A percentile compares a stretch with the other conserved stretches of the same genome.
These are phyloP conservation scores for Lentinula guzmanii DNA, from an alignment of 768 basidiomycete genomes.

Conservation along the genomic window DNA sequence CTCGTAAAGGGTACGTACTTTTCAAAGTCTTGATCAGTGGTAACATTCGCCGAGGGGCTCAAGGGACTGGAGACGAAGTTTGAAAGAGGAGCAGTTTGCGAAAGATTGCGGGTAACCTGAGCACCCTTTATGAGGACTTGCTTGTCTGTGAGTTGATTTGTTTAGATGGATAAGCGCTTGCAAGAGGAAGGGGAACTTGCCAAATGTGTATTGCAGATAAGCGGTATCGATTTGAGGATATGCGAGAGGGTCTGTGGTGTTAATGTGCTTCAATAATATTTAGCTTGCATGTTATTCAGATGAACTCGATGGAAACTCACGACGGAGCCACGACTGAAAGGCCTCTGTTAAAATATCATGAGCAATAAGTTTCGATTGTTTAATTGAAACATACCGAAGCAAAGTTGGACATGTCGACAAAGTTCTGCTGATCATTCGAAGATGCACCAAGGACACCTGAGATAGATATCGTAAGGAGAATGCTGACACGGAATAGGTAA, in stretches of 20 bases:
- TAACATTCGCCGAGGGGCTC: neutral
- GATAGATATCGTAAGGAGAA: neutral
- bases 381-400: neutral
- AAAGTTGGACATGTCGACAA: neutral
- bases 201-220: constrained; percentile 1
- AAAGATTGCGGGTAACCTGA: neutral
- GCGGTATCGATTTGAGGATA: constrained; percentile 1
- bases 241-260: neutral
- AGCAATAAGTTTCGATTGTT: neutral
- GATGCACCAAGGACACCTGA: neutral
- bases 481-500: neutral
- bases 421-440: neutral
- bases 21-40: neutral
- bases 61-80: neutral
- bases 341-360: neutral
- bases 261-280: neutral
- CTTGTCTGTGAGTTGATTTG: neutral
- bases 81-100: neutral
- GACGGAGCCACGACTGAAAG: constrained; percentile 3
- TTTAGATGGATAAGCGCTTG: neutral
- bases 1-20: neutral
- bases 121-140: neutral
- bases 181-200: neutral
- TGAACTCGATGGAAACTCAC: neutral
- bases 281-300: neutral